phyloP scores from a whole-genome alignment of 2,329 filamentous ascomycete species.

The Ophiostoma australiae region DNA sequence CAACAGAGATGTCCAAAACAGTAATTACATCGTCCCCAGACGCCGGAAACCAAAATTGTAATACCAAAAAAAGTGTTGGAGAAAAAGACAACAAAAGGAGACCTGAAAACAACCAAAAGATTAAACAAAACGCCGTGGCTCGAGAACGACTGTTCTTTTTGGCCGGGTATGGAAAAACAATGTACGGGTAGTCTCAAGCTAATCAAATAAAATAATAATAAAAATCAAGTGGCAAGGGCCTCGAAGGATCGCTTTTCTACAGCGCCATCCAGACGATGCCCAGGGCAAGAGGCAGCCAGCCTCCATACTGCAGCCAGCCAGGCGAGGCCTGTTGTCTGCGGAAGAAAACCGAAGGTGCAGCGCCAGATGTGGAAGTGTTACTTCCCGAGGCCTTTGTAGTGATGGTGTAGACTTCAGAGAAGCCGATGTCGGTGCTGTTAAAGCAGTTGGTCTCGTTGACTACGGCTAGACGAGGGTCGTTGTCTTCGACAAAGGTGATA shows the following conservation, averaged over 20 bases:
- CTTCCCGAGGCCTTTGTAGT: slow-evolving; percentile 40
- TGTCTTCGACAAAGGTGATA: slow-evolving; percentile 80
- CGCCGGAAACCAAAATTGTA: not conserved
- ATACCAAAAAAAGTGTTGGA: not conserved
- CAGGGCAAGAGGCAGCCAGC: slow-evolving; percentile 41
- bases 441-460: slow-evolving; percentile 83
- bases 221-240: not conserved
- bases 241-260: slow-evolving; percentile 28
- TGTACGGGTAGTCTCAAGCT: not conserved
- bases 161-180: slow-evolving; percentile 6
- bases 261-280: slow-evolving; percentile 40
- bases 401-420: slow-evolving; percentile 71
- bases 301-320: slow-evolving; percentile 33
- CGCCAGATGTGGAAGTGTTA: slow-evolving; percentile 34
- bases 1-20: not conserved
- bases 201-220: not conserved
- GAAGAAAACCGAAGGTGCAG: slow-evolving; percentile 31
- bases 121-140: not conserved
- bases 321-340: slow-evolving; percentile 27
- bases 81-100: not conserved
- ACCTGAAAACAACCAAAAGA: not conserved
- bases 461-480: slow-evolving; percentile 59
- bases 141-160: not conserved
- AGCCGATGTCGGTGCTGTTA: slow-evolving; percentile 74
- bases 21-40: not conserved